These are phyloP conservation scores for Porcisia deanei DNA, from an alignment of 208 protist species.

Conservation along the genomic window DNA sequence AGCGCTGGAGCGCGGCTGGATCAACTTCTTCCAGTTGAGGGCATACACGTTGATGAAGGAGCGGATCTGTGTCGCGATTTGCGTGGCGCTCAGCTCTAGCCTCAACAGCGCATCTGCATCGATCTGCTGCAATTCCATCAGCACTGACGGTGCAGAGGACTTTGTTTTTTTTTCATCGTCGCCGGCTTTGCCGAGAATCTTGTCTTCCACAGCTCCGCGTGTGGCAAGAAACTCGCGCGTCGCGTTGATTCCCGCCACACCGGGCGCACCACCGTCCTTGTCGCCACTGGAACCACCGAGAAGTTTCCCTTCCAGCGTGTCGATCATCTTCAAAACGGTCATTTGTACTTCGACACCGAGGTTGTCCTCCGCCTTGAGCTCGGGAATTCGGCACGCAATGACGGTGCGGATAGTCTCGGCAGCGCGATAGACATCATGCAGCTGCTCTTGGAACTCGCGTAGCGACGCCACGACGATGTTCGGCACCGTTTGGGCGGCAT, in stretches of 20 bases:
- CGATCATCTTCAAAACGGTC: slow-evolving; percentile 61
- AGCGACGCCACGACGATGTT: slow-evolving; percentile 37
- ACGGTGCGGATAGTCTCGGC: slow-evolving; percentile 69
- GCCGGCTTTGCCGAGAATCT: slow-evolving; percentile 52
- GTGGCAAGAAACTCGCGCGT: slow-evolving; percentile 56
- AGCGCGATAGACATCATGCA: slow-evolving; percentile 38
- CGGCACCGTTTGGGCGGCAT: slow-evolving; percentile 31
- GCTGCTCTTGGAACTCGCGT: slow-evolving; percentile 48
- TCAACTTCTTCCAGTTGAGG: slow-evolving; percentile 88
- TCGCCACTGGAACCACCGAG: slow-evolving; percentile 34
- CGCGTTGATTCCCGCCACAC: slow-evolving; percentile 43
- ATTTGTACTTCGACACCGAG: slow-evolving; percentile 84
- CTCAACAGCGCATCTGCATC: slow-evolving; percentile 66
- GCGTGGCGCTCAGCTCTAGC: slow-evolving; percentile 55
- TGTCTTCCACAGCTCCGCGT: slow-evolving; percentile 67
- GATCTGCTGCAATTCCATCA: slow-evolving; percentile 66
- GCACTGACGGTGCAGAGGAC: slow-evolving; percentile 51
- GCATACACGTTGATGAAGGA: slow-evolving; percentile 74
- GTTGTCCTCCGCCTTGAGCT: slow-evolving; percentile 89
- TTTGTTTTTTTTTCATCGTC: slow-evolving; percentile 34
- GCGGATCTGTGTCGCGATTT: slow-evolving; percentile 59
- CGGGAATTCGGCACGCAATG: slow-evolving; percentile 72
- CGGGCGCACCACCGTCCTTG: slow-evolving; percentile 38
- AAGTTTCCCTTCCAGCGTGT: slow-evolving; percentile 51
- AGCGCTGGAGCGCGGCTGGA: slow-evolving; percentile 61